Evolutionary conservation across 108 stramenopile species (phyloP), one percentile per base, ranked within the genome.

Genomic region (Skeletonema costatum): DNA sequence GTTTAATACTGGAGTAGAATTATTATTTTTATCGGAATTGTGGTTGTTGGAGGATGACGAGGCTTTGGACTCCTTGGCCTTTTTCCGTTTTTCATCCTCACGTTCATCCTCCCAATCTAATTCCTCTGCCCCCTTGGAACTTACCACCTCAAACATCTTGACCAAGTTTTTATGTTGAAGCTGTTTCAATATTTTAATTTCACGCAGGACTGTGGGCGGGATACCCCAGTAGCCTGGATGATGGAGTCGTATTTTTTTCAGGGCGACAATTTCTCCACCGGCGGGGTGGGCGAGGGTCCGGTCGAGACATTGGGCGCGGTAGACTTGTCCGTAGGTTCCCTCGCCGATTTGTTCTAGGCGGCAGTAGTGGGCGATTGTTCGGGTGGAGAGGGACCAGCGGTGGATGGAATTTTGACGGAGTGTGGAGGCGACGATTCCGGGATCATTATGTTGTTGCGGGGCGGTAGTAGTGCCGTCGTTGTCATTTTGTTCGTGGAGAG

Each of bases 241-340:
- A 53, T 91, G 89, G 53, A 92, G 66, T 13, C 90, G 85, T 25
- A 96, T 88, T 74, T 93, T 93, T 75, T 96, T 96, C 25, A 96
- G 71, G 14, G 95, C 95, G 32, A 93, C 92, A 31, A 87, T 78
- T 66, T 78, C 84, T 36, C 81, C 74, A 6, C 69, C 66, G 30
- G 32, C 21, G 48, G 68, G 68, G 35, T 53, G 36, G 19, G 68
- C 50, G 13, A 70, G 68, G 0, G 44, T 70, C 12, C 82, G 71
- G 60, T 88, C 87, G 36, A 87, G 73, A 62, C 85, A 89, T 25
- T 74, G 78, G 29, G 92, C 92, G 39, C 83, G 65, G 63, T 95
- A 95, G 12, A 95, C 94, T 79, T 92, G 88, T n/a, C 94, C 94
- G 61, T 95, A 95, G 1, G 94, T 92, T 8, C 94, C 94, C 68